Evolutionary conservation across 257 asterid genomes (phyloP), one percentile per base, ranked within the genome.

Genomic region (Prunella vulgaris): DNA sequence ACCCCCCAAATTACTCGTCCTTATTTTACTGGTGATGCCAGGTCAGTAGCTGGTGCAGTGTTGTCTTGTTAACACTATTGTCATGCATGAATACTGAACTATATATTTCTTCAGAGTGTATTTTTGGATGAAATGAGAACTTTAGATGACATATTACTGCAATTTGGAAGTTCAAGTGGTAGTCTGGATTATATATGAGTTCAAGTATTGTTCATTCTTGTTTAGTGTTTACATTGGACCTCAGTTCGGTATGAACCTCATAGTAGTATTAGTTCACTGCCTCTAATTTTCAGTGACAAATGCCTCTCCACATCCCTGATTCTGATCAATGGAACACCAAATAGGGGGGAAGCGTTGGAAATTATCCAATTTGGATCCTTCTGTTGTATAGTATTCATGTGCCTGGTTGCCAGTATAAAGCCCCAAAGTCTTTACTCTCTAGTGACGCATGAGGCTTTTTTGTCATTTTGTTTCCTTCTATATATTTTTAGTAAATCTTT

Each of bases 21-120:
- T 66, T 14, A 27, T 52, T 42, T 49, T 28, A 25, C 68, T 32
- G 37, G 25, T 9, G 17, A 17, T 59, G 46, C 54, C 17, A 33
- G 59, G 28, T 44, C 9, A 37, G 35, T 35, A 20, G 14, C 38
- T 42, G 5, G n/a, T 53, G 65, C 56, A 21, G 51, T 38, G 24
- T 17, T 25, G 40, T 61, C 58, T 67, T 33, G 22, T 60, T 49
- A 15, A 54, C 18, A 18, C 38, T 35, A 53, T 46, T 53, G 30
- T 32, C 58, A 46, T 20, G 24, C 71, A 37, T 71, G 52, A 40
- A 58, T 14, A 3, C 3, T 48, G 46, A 14, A 13, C 49, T 60
- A 13, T 46, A 53, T 61, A 60, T 68, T 60, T 22, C 71, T 40
- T 30, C 62, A 21, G 62, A 33, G 60, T 51, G 52, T 51, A 59